Evolutionary conservation across 352 stramenopile species (phyloP).

Genomic region (Pelagophyceae sp.): DNA sequence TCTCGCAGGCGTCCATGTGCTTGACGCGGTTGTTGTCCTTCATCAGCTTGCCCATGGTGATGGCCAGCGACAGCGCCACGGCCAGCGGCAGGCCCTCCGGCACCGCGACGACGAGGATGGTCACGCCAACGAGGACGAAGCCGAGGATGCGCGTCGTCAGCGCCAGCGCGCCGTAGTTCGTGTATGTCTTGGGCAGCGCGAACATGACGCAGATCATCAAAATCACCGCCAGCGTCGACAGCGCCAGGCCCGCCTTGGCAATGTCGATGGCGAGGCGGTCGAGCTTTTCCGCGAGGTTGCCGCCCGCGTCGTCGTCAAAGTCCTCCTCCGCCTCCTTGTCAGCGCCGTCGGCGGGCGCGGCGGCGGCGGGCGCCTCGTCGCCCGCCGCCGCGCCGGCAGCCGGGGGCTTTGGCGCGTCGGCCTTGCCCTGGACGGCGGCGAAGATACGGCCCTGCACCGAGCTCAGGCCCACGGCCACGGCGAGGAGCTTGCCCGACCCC

Average conservation of each 20-base stretch:
- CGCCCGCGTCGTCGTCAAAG: slow-evolving; percentile 20
- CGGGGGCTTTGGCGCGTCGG: slow-evolving; percentile 15
- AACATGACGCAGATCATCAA: slow-evolving; percentile 47
- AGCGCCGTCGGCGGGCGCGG: slow-evolving; percentile 24
- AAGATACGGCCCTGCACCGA: slow-evolving; percentile 79
- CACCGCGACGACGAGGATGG: slow-evolving; percentile 89
- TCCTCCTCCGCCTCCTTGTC: not conserved
- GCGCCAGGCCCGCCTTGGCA: slow-evolving; percentile 47
- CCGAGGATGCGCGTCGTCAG: slow-evolving; percentile 36
- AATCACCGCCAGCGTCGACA: slow-evolving; percentile 37
- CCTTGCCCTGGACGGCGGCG: slow-evolving; percentile 52
- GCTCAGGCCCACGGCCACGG: slow-evolving; percentile 75
- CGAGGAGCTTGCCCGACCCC: slow-evolving; percentile 75
- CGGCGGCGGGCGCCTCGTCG: slow-evolving; percentile 8
- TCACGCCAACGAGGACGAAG: slow-evolving; percentile 76
- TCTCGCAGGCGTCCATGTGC: slow-evolving; percentile 91
- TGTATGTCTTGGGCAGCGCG: slow-evolving; percentile 20
- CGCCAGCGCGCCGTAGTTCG: slow-evolving; percentile 24
- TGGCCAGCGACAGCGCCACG: slow-evolving; percentile 90
- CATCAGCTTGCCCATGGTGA: slow-evolving; percentile 96
- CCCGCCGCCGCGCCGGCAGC: not conserved
- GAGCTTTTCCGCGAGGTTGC: slow-evolving; percentile 24
- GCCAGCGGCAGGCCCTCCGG: slow-evolving; percentile 93
- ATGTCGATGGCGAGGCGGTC: slow-evolving; percentile 46
- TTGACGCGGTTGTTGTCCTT: slow-evolving; percentile 96